Evolutionary conservation across 441 rosid genomes (phyloP).

Genomic region (Kokia cookei): DNA sequence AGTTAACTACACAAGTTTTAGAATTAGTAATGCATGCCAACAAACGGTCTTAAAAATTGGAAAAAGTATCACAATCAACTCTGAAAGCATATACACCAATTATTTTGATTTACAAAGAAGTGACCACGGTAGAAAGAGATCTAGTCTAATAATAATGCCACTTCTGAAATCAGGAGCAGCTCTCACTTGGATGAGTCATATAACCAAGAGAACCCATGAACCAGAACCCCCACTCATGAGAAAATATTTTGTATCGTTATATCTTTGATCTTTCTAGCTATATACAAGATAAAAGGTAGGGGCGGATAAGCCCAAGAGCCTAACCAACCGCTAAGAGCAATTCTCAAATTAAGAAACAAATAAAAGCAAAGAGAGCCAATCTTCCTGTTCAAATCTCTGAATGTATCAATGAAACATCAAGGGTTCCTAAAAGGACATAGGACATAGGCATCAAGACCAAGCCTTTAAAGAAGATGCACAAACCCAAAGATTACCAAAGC

Average conservation of each 20-base stretch:
- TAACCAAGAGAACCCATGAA: background rate
- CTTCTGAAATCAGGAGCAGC: background rate
- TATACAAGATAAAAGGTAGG: background rate
- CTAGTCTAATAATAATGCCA: background rate
- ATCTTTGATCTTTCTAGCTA: background rate
- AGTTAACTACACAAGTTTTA: background rate
- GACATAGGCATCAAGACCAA: no score
- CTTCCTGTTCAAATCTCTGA: background rate
- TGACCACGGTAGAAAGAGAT: background rate
- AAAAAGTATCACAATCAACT: background rate
- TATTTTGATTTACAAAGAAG: no score
- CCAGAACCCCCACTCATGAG: background rate
- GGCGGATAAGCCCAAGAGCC: background rate
- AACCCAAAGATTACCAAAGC: no score
- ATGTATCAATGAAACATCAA: background rate
- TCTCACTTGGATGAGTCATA: background rate
- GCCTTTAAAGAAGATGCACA: no score
- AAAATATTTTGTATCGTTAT: background rate
- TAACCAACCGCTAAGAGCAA: background rate
- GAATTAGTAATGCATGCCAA: background rate
- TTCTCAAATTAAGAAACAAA: background rate
- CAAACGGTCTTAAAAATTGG: background rate
- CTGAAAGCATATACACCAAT: background rate
- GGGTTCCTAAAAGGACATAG: background rate
- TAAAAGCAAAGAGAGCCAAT: background rate